These are phyloP conservation scores for Phaffia rhodozyma DNA, from an alignment of 1,284 basidiomycete species.

Conservation along the genomic window DNA sequence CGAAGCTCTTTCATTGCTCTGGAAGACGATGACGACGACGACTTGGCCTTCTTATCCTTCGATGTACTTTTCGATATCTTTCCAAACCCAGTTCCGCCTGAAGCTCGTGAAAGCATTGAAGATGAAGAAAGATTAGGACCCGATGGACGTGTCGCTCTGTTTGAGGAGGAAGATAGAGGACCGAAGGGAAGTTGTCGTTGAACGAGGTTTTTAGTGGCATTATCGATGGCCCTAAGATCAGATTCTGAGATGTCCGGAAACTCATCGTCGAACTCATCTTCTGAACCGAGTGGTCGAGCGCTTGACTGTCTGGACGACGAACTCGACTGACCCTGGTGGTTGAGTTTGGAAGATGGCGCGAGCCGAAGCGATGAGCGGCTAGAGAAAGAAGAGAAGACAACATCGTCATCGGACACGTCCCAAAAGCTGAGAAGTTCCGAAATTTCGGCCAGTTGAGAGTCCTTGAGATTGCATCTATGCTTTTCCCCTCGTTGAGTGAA, in stretches of 20 bases:
- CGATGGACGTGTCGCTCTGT: not conserved
- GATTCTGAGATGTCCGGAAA: slow-evolving; percentile 21
- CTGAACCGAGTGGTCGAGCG: slow-evolving; percentile 4
- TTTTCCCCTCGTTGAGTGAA: slow-evolving; percentile 31
- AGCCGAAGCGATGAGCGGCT: not conserved
- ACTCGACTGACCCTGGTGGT: not conserved
- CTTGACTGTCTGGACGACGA: slow-evolving; percentile 13
- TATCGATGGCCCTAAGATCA: not conserved
- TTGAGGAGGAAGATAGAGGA: not conserved
- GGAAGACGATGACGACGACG: not conserved
- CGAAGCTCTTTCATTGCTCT: slow-evolving; percentile 8
- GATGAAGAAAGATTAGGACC: not conserved
- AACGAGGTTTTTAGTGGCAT: not conserved
- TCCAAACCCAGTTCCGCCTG: not conserved
- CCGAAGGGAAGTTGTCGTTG: not conserved
- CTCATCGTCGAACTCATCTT: slow-evolving; percentile 28
- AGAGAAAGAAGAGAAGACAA: slow-evolving; percentile 22
- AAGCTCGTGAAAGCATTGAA: no score
- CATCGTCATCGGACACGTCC: slow-evolving; percentile 29
- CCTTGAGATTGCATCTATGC: slow-evolving; percentile 32
- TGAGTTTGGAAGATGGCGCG: slow-evolving; percentile 1
- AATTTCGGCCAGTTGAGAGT: slow-evolving; percentile 33
- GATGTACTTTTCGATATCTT: not conserved
- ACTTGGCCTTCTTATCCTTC: not conserved
- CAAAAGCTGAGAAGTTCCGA: slow-evolving; percentile 30